These are phyloP conservation scores for Apium graveolens DNA, from an alignment of 129 eudicot species.

Conservation along the genomic window DNA sequence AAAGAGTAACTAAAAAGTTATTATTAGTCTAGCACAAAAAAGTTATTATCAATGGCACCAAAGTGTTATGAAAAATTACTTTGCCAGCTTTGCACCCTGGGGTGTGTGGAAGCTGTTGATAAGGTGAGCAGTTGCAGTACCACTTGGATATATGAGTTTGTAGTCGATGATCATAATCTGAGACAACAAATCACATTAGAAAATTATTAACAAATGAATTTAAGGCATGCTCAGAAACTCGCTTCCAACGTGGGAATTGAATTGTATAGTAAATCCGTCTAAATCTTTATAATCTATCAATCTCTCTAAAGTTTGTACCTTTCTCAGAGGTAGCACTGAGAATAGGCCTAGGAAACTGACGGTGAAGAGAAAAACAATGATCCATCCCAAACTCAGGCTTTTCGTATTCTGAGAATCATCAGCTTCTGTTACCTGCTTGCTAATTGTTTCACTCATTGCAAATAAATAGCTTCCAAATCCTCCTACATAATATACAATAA, in stretches of 20 bases:
- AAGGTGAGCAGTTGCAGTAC: constrained; percentile 12
- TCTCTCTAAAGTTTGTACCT: constrained; percentile 24
- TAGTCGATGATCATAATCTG: constrained; percentile 8
- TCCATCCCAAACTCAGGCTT: constrained; percentile 28
- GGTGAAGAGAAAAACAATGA: constrained; percentile 43
- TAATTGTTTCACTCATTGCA: neutral
- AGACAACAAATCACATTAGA: neutral
- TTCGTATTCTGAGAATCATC: neutral
- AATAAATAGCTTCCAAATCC: constrained; percentile 1
- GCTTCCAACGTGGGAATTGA: neutral
- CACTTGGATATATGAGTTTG: constrained; percentile 12
- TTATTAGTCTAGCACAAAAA: no score
- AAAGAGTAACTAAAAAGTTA: neutral
- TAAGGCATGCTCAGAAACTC: neutral
- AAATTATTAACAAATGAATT: neutral
- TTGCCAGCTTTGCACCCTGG: constrained; percentile 10
- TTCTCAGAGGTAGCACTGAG: constrained; percentile 51
- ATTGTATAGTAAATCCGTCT: neutral
- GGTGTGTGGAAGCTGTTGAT: constrained; percentile 13
- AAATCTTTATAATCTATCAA: neutral
- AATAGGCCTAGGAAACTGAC: constrained; percentile 65
- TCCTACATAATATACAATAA: neutral
- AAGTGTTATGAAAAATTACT: neutral
- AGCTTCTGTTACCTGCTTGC: neutral
- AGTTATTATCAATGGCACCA: neutral